A percentile compares a stretch with the other conserved stretches of the same genome.
Evolutionary conservation across 345 rosid genomes (phyloP).

Genomic region (Lepidium didymum): DNA sequence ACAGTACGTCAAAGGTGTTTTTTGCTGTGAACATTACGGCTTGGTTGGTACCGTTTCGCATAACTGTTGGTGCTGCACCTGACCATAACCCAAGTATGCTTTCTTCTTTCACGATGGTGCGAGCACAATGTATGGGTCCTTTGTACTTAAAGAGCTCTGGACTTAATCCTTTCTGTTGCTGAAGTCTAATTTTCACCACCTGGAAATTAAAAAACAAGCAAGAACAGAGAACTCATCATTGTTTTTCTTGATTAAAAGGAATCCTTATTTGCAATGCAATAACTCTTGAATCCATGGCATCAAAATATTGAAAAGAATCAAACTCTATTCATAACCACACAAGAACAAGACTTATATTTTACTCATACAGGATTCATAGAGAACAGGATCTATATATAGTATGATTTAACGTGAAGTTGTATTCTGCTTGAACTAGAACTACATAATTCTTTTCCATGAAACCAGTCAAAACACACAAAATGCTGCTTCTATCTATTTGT

Average conservation of each 20-base stretch:
- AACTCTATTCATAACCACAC: not conserved
- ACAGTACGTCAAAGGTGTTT: slow-evolving; percentile 62
- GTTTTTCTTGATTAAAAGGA: not conserved
- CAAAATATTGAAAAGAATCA: not conserved
- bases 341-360: not conserved
- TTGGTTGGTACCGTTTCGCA: slow-evolving; percentile 97
- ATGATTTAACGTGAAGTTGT: not conserved
- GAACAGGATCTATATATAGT: not conserved
- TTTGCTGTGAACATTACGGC: slow-evolving; percentile 96
- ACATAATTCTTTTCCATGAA: not conserved
- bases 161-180: slow-evolving; percentile 88
- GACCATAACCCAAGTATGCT: slow-evolving; percentile 87
- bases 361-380: not conserved
- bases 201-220: not conserved
- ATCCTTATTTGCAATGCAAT: not conserved
- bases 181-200: slow-evolving; percentile 96
- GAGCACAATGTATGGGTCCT: slow-evolving; percentile 89
- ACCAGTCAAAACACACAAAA: not conserved
- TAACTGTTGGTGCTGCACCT: slow-evolving; percentile 93
- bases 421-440: not conserved
- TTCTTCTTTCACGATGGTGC: slow-evolving; percentile 58
- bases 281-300: not conserved
- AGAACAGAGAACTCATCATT: slow-evolving; percentile 10
- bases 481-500: not conserved
- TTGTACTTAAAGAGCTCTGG: slow-evolving; percentile 75